These are phyloP conservation scores for Suillus bovinus DNA, from an alignment of 768 basidiomycete genomes.

Conservation along the genomic window DNA sequence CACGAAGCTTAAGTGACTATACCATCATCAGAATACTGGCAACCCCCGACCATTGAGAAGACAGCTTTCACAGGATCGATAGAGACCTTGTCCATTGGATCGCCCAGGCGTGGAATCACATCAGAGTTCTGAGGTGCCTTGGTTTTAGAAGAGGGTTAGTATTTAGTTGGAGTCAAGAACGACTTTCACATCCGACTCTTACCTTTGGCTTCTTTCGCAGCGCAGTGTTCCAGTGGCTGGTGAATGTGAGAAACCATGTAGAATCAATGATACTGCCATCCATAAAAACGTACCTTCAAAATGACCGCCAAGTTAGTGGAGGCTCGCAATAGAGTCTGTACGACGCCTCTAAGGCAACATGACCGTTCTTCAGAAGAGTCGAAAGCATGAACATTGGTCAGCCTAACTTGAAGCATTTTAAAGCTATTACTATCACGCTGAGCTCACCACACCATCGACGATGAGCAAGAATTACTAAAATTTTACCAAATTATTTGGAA, in stretches of 20 bases:
- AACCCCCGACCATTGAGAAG: not conserved
- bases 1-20: not conserved
- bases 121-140: not conserved
- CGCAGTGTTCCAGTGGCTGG: too few species aligned
- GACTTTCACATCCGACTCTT: not conserved
- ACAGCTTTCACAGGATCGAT: not conserved
- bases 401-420: too few species aligned
- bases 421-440: not conserved
- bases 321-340: not conserved
- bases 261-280: too few species aligned
- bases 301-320: not conserved
- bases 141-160: not conserved
- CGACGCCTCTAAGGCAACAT: too few species aligned
- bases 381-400: too few species aligned
- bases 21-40: not conserved
- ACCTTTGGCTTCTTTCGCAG: not conserved
- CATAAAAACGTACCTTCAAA: too few species aligned
- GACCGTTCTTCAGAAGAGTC: too few species aligned
- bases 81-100: not conserved
- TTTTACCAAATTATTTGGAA: too few species aligned
- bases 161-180: not conserved
- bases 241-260: not conserved
- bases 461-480: too few species aligned
- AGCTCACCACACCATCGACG: too few species aligned
- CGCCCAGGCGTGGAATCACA: not conserved